Conservation (phyloP, 495 filamentous ascomycete genomes). For the Aspergillus funiculosus region DNA sequence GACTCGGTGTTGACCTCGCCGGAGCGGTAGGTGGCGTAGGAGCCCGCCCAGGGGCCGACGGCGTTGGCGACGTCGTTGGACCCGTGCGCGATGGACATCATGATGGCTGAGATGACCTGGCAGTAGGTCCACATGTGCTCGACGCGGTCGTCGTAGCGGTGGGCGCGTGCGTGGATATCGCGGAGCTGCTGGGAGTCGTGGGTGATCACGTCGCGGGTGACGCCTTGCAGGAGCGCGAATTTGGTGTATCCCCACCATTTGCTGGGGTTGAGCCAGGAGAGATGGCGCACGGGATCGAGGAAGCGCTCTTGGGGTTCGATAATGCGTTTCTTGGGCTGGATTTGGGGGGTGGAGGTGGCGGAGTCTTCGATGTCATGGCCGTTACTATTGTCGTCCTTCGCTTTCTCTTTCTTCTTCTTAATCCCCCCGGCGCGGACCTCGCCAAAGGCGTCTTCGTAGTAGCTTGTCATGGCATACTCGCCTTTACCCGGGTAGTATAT, state of each 20-base stretch:
- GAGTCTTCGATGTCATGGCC: constrained; percentile 58
- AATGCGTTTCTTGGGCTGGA: constrained; percentile 21
- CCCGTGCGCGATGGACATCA: constrained; percentile 68
- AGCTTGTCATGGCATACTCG: constrained; percentile 38
- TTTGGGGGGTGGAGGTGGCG: constrained; percentile 19
- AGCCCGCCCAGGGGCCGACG: constrained; percentile 61
- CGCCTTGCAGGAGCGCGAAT: constrained; percentile 50
- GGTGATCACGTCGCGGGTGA: constrained; percentile 55
- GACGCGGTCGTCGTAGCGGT: constrained; percentile 62
- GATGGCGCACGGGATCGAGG: constrained; percentile 27
- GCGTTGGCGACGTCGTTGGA: constrained; percentile 71
- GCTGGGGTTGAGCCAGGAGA: constrained; percentile 25
- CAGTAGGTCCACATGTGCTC: constrained; percentile 67
- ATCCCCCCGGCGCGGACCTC: constrained; percentile 22
- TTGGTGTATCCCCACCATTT: constrained; percentile 42
- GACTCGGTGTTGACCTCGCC: constrained; percentile 41
- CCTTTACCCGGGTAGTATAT: constrained; percentile 46
- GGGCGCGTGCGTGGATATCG: constrained; percentile 54
- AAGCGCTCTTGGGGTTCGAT: constrained; percentile 32
- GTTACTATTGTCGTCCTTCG: no score
- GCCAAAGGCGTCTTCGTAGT: constrained; percentile 43
- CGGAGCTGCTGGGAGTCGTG: constrained; percentile 42
- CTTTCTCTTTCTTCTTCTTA: no score
- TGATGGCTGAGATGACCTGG: constrained; percentile 62
- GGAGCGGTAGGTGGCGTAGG: constrained; percentile 50